Conservation (phyloP, 2,329 filamentous ascomycete genomes). For the Penicillium brevicompactum region DNA sequence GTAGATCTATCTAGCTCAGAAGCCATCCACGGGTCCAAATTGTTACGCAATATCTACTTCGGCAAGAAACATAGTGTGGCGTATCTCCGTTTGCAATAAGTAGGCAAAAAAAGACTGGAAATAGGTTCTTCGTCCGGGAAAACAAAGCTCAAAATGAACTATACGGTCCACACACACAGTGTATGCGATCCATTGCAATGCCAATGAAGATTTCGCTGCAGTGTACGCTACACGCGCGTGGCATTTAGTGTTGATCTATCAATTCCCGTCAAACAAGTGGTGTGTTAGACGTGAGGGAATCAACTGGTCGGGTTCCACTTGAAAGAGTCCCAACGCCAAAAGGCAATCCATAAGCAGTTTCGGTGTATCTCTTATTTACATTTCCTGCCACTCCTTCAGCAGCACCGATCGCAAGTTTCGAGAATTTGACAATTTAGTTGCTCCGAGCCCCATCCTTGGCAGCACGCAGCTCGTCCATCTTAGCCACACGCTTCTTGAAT, state of each 20-base stretch:
- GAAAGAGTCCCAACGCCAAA: slow-evolving; percentile 36
- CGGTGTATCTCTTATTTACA: slow-evolving; percentile 43
- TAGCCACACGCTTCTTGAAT: slow-evolving; percentile 96
- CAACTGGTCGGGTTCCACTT: slow-evolving; percentile 10
- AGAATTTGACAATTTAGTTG: slow-evolving; percentile 60
- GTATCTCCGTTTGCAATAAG: no score
- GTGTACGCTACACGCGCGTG: neutral
- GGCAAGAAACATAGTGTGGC: no score
- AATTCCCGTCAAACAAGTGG: neutral
- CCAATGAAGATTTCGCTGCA: neutral
- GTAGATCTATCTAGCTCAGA: no score
- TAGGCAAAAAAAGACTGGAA: no score
- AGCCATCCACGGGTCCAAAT: no score
- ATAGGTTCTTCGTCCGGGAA: no score
- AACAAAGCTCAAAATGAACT: neutral
- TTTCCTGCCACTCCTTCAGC: slow-evolving; percentile 33
- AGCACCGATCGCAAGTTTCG: slow-evolving; percentile 29
- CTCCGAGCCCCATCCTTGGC: slow-evolving; percentile 81
- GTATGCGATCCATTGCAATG: neutral
- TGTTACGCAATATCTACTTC: no score
- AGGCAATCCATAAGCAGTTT: slow-evolving; percentile 39
- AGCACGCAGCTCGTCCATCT: slow-evolving; percentile 95
- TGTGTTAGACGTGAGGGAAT: neutral
- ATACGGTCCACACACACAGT: neutral
- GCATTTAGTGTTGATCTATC: neutral